Conservation (phyloP, 148 eudicot genomes). For the Bassia scoparia region DNA sequence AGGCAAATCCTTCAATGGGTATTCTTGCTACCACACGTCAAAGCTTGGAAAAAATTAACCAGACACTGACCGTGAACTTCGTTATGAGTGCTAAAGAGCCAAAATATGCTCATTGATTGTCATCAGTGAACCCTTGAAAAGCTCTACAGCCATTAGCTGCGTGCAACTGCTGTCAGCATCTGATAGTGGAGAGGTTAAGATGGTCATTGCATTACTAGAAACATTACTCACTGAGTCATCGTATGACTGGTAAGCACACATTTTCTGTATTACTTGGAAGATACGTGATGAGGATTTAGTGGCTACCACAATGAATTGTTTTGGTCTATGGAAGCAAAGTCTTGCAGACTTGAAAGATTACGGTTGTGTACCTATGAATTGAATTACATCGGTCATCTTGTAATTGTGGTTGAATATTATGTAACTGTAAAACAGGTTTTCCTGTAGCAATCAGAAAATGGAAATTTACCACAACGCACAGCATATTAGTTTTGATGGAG, state of each 20-base stretch:
- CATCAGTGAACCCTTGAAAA: conserved; percentile 82
- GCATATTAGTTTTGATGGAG: too few species aligned
- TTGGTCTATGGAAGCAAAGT: not conserved
- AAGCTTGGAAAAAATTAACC: conserved; percentile 69
- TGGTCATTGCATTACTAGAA: conserved; percentile 4
- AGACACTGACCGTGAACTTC: conserved; percentile 75
- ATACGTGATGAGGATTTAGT: not conserved
- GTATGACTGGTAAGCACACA: not conserved
- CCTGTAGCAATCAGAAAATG: conserved; percentile 7
- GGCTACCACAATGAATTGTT: not conserved
- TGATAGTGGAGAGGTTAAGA: not conserved
- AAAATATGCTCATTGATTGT: conserved; percentile 80
- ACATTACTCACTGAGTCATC: conserved; percentile 3
- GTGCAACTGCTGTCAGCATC: conserved; percentile 25
- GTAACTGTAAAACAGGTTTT: conserved; percentile 14
- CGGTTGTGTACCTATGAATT: conserved; percentile 10
- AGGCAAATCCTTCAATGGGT: conserved; percentile 71
- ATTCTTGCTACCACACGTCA: conserved; percentile 82
- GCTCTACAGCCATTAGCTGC: conserved; percentile 82
- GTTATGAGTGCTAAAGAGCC: conserved; percentile 98
- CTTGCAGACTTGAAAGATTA: conserved; percentile 5
- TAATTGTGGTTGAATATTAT: not conserved
- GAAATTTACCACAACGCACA: too few species aligned
- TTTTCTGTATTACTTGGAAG: not conserved
- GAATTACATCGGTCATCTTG: conserved; percentile 16